These are phyloP conservation scores for Cokeromyces recurvatus DNA, from an alignment of 371 early-diverging fungal species.

Conservation along the genomic window DNA sequence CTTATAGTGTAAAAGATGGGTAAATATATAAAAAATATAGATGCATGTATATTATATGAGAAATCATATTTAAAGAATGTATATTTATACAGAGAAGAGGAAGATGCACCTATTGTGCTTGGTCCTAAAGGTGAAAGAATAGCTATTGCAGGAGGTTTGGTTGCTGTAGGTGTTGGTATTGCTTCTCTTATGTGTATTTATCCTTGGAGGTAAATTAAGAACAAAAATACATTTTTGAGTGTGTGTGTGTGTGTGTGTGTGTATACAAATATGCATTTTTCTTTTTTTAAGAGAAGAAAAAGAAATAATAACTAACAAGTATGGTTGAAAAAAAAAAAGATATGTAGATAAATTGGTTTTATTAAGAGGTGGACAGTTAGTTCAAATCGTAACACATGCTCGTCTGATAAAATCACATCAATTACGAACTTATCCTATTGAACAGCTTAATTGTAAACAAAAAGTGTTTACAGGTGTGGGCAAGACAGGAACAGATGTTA, in stretches of 20 bases:
- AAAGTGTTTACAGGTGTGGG: constrained; percentile 42
- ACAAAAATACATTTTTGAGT: no score
- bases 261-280: background rate
- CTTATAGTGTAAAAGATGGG: constrained; percentile 37
- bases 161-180: constrained; percentile 37
- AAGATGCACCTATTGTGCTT: constrained; percentile 34
- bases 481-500: constrained; percentile 30
- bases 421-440: constrained; percentile 36
- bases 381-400: constrained; percentile 37
- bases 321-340: no score
- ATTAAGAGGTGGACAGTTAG: constrained; percentile 28
- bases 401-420: constrained; percentile 30
- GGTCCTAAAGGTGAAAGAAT: constrained; percentile 37
- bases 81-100: constrained; percentile 32
- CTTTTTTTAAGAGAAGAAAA: no score
- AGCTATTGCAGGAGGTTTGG: constrained; percentile 37
- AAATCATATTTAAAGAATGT: no score
- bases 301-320: no score
- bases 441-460: constrained; percentile 37
- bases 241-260: background rate
- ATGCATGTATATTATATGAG: background rate
- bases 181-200: constrained; percentile 46
- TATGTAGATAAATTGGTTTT: constrained; percentile 38
- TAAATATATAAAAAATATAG: constrained; percentile 1
- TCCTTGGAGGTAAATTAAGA: constrained; percentile 48